phyloP scores from a whole-genome alignment of 2,329 filamentous ascomycete genomes.

The Sarocladium kiliense region DNA sequence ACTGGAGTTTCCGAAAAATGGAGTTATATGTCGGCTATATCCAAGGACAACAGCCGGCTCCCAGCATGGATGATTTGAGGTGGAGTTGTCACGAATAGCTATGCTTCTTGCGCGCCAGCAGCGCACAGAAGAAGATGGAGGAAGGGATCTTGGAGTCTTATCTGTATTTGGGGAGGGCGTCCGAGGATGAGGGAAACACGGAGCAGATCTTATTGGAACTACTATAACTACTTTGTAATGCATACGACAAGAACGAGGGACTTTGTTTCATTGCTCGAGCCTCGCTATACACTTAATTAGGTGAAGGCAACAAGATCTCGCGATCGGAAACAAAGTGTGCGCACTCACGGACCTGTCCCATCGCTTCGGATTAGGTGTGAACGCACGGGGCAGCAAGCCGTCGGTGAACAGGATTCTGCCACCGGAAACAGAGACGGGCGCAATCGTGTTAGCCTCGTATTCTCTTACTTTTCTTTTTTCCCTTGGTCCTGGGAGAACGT shows the following conservation, averaged over 20 bases:
- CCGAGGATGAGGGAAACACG: neutral
- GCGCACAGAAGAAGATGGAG: neutral
- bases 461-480: no score
- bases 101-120: neutral
- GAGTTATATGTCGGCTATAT: neutral
- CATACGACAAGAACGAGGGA: neutral
- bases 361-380: neutral
- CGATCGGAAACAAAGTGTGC: no score
- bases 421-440: no score
- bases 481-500: neutral
- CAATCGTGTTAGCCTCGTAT: no score
- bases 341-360: neutral
- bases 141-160: neutral
- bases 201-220: neutral
- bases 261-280: neutral
- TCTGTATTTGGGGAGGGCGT: conserved; percentile 6
- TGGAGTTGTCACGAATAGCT: neutral
- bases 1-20: neutral
- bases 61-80: neutral
- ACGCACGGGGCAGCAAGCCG: no score
- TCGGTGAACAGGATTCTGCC: no score
- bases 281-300: neutral
- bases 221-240: neutral
- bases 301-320: no score
- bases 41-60: neutral